These are phyloP conservation scores for Boletellus deceptivus DNA, from an alignment of 1,284 basidiomycete genomes.

Conservation along the genomic window DNA sequence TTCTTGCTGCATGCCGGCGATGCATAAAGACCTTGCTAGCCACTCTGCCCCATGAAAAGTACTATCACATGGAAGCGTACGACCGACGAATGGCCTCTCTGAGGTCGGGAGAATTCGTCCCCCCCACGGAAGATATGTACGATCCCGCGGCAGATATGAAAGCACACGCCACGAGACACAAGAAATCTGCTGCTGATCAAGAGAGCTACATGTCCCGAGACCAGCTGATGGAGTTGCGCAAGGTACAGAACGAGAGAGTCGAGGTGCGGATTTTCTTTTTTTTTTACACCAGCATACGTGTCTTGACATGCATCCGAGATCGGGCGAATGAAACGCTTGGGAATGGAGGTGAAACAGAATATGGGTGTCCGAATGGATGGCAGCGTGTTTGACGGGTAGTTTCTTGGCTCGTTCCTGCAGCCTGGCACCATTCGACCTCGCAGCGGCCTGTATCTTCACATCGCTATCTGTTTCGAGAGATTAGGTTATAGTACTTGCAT, in stretches of 20 bases:
- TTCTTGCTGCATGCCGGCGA: not conserved
- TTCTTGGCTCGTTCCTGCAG: not conserved
- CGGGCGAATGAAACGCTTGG: conserved; percentile 78
- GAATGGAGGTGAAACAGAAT: conserved; percentile 77
- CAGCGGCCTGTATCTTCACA: not conserved
- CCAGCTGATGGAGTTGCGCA: conserved; percentile 75
- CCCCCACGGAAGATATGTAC: conserved; percentile 65
- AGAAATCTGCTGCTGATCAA: conserved; percentile 58
- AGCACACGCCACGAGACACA: conserved; percentile 64
- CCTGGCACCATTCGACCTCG: too few species aligned
- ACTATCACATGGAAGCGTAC: conserved; percentile 82
- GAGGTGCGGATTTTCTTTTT: conserved; percentile 46
- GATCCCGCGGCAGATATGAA: conserved; percentile 80
- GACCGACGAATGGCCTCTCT: conserved; percentile 79
- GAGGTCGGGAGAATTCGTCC: conserved; percentile 74
- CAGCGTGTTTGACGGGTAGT: conserved; percentile 45
- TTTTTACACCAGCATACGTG: too few species aligned
- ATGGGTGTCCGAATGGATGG: conserved; percentile 83
- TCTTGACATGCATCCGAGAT: conserved; percentile 34
- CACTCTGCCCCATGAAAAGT: conserved; percentile 88
- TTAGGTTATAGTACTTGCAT: not conserved
- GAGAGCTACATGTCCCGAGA: conserved; percentile 76
- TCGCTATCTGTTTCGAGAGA: not conserved
- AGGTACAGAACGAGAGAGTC: conserved; percentile 77
- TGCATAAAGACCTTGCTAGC: conserved; percentile 42